These are phyloP conservation scores for Passiflora organensis DNA, from an alignment of 345 rosid species.

Conservation along the genomic window DNA sequence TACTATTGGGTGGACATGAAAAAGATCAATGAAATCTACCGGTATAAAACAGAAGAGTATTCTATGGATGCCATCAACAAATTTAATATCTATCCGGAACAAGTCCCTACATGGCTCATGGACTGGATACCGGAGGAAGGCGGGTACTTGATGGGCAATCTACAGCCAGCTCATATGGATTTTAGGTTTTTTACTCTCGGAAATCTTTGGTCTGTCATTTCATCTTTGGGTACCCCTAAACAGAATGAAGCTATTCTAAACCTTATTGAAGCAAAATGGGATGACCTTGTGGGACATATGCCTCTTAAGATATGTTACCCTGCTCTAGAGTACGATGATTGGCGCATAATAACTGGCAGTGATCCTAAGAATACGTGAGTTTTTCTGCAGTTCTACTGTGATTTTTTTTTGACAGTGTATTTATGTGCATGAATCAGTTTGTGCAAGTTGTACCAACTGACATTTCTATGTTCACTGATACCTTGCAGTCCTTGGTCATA, in stretches of 20 bases:
- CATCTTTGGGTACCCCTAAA: conserved; percentile 31
- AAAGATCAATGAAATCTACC: conserved; percentile 30
- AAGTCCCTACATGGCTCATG: conserved; percentile 31
- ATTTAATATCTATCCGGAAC: conserved; percentile 32
- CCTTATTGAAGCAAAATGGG: conserved; percentile 29
- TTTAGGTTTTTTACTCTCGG: conserved; percentile 35
- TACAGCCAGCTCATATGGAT: conserved; percentile 36
- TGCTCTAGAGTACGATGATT: conserved; percentile 81
- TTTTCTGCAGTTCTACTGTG: conserved; percentile 1
- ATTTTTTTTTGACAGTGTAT: too few relatives aligned
- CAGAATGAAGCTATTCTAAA: conserved; percentile 28
- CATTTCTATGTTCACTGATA: conserved; percentile 13
- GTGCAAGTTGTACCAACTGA: neutral
- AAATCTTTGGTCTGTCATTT: conserved; percentile 31
- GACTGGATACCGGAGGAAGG: conserved; percentile 34
- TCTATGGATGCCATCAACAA: conserved; percentile 30
- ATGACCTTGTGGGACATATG: conserved; percentile 26
- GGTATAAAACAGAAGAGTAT: conserved; percentile 30
- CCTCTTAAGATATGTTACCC: conserved; percentile 87
- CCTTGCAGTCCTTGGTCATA: conserved; percentile 91
- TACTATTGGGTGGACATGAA: conserved; percentile 33
- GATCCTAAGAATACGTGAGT: conserved; percentile 96
- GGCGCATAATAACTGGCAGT: conserved; percentile 93
- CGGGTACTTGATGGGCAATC: conserved; percentile 26
- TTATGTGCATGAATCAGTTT: neutral